Base-by-base conservation (phyloP, 768 basidiomycete species). In the Leccinum subgranulosum region DNA sequence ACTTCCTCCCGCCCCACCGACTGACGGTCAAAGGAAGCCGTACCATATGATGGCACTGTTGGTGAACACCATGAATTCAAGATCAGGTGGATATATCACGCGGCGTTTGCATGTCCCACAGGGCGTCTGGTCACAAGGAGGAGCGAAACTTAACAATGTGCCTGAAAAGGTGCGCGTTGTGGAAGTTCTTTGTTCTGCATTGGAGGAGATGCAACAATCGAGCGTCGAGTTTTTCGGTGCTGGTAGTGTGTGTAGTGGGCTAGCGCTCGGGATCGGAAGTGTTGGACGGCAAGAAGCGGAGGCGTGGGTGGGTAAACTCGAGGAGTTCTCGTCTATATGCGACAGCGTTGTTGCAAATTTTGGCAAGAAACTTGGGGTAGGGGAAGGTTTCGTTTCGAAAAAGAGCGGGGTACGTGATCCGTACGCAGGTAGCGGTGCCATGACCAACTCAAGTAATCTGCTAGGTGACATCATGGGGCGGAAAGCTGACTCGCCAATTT, bases 71-170 rank as follows among this genome's bases (percentile, higher is more conserved):
- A 95, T 95, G 84, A 81, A 78, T 36, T 85, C 84, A 36, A 78
- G 81, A 59, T 84, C 88, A 4, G 94, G 94, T n/a, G 92, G 91
- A 31, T 95, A 94, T 70, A 77, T 96, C 55, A 94, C 92, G 15
- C 87, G 86, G 48, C 83, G 88, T 48, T 73, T 96, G 62, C 93
- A 94, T 71, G 89, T 96, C 28, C 92, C 94, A 14, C 84, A 84
- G 55, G 90, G 92, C 67, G 88, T 94, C 23, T 96, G 94, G 94
- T 89, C 90, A 46, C 90, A 92, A 69, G 88, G 89, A 28, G 92
- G 93, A 43, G 90, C 88, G 29, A 94, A 94, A 70, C 80, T 97
- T 50, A 76, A 78, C 34, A 93, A 90, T 66, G 67, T 94, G 33
- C 81, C 85, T 51, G 92, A 94, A 65, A 95, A 97, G 74, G 84